Evolutionary conservation across 2,329 filamentous ascomycete species (phyloP), one percentile per base, ranked within the genome.

Genomic region (Ascochyta pisi): DNA sequence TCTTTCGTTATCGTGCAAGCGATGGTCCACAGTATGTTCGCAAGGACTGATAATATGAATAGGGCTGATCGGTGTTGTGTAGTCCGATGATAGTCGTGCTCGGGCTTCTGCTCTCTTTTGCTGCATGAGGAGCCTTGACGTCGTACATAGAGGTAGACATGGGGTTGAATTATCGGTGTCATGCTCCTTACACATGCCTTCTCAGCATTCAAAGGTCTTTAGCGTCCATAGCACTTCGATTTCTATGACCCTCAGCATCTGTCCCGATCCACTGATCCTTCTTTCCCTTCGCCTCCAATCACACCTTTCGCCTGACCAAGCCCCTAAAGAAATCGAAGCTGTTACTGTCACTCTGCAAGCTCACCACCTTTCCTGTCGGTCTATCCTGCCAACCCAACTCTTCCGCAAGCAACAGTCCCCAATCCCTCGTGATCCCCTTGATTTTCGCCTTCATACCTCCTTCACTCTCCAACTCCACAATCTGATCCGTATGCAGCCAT

Each of bases 311-410:
- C 79, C 86, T 91, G 19, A 99, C 80, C 67, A 99, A 71, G 0
- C 95, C 95, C 71, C 86, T 91, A 79, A 96, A 96, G 75, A 96
- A 99, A 77, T 99, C 95, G 79, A 99, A 99, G 75, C 93, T 97
- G 71, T 99, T 99, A 73, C 93, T 92, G 75, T 99, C 95, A 74
- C 92, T 97, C 80, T 97, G 93, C 77, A 99, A 77, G 66, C 89
- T 86, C 84, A 90, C 94, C 45, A 89, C 81, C 76, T 84, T 90
- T 0, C 94, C 93, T 0, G 91, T 96, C 2, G 83, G 80, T 49
- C 87, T 81, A 60, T 92, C 91, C 55, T 89, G 84, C 73, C 82
- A 84, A 3, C 87, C 88, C 49, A 96, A 76, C 80, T 98, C 93
- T 75, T 97, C 91, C 0, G 89, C 95, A 62, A 88, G 83, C 62